Base-by-base conservation (phyloP, 805 yeast species). In the Cyberlindnera petersonii region DNA sequence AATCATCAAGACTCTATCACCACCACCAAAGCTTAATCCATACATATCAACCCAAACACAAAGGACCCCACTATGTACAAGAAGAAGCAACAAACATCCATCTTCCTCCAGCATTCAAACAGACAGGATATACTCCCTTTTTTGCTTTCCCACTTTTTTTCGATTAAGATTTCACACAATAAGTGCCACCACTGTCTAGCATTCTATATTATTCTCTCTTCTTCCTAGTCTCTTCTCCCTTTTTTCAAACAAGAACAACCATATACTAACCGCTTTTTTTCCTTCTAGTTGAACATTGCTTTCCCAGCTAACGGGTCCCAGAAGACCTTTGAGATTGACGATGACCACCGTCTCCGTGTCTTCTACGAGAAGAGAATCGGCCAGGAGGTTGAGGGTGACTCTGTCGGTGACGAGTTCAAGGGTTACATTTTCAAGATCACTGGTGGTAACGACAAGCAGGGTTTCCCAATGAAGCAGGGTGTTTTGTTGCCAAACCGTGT, bases 391-490 rank as follows among this genome's bases (percentile, higher is more conserved):
- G 96, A 88, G 68, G 98, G 98, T 74, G 98, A 93, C 73, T 72
- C 87, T 55, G 85, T 93, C 63, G 95, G 95, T 67, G 98, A 93
- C 65, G 98, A 94, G 77, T 55, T 91, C 91, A 91, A 88, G 75
- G 98, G 98, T 67, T 93, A 93, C 88, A 72, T 87, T 68, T 89
- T 93, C 86, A 94, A 84, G 80, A 89, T 93, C 72, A 75, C 97
- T 63, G 98, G 98, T 70, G 98, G 98, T 83, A 93, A 93, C 85
- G 98, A 93, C 79, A 93, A 93, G 79, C 98, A 93, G 80, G 98
- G 98, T 79, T 93, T 93, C 96, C 98, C 98, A 77, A 93, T 94
- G 98, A 93, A 89, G 77, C 98, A 94, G 77, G 98, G 98, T 84
- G 98, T 93, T 57, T 77, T 93, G 82, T 93, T 87, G 79, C 98